Base-by-base conservation (phyloP, 805 yeast genomes). In the Myxozyma lipomycoides region DNA sequence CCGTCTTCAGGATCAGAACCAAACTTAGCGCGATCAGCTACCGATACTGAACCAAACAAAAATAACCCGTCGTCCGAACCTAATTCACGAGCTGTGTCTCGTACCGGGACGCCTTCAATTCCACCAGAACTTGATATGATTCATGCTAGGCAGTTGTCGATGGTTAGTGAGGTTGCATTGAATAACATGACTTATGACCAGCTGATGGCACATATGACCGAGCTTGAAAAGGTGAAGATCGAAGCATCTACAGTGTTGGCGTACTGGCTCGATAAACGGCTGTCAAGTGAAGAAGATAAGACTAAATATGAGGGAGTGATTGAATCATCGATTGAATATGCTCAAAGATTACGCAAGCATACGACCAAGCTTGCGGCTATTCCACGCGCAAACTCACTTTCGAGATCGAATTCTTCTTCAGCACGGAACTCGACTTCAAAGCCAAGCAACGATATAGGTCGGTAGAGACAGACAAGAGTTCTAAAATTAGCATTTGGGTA, bases 271-370 rank as follows among this genome's bases (percentile, higher is more conserved):
- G 66, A 75, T 53, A 71, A 76, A 51, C 71, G 76, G 43, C 64
- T 66, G 32, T 79, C 75, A 6, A 68, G 82, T 18, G 71, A 71
- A 49, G 76, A 73, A 39, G 95, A 89, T 65, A 84, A 86, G 61
- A 78, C 77, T 30, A 79, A 90, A 15, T 89, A 83, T 64, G 95
- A 91, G 60, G 76, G 83, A 2, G 95, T 93, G 59, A 89, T 93
- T 38, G 95, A 88, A 63, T 89, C 87, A 61, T 70, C 90, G 60
- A 86, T 90, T 15, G 97, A 95, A 5, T 89, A 90, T 64, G 85
- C 95, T 4, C 96, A 93, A 66, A 79, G 86, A 61, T 61, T 84
- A 45, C 77, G 85, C 60, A 73, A 28, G 41, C 56, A 91, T 22
- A 61, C 61, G 15, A 56, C 59, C 15, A 48, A 40, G 22, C 48